Evolutionary conservation across 2,329 filamentous ascomycete species (phyloP).

Genomic region (Aspergillus sojae): DNA sequence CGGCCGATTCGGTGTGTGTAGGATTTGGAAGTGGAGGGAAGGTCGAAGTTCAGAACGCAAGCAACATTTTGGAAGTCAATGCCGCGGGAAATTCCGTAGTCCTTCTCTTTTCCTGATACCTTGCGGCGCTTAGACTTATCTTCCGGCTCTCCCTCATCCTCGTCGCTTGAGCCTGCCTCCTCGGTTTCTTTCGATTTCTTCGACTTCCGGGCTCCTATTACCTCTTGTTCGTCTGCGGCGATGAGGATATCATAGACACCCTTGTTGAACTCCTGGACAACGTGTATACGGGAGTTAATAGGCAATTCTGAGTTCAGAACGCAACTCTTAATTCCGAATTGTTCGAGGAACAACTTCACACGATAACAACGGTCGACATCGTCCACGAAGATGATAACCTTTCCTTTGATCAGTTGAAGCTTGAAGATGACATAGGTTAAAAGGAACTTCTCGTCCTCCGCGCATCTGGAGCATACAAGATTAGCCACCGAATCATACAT

Average conservation of each 20-base stretch:
- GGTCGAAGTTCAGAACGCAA: conserved; percentile 95
- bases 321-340: conserved; percentile 92
- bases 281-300: conserved; percentile 88
- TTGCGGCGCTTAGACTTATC: conserved; percentile 60
- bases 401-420: conserved; percentile 89
- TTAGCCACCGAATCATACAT: conserved; percentile 22
- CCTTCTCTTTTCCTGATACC: conserved; percentile 71
- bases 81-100: conserved; percentile 93
- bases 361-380: conserved; percentile 90
- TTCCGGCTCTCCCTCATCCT: conserved; percentile 37
- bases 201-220: conserved; percentile 61
- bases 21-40: conserved; percentile 82
- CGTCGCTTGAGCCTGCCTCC: conserved; percentile 42
- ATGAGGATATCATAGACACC: conserved; percentile 98
- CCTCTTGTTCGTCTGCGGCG: conserved; percentile 87
- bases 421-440: conserved; percentile 94
- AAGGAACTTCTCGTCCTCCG: conserved; percentile 97
- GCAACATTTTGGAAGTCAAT: conserved; percentile 97
- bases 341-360: conserved; percentile 91
- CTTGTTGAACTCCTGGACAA: conserved; percentile 96
- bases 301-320: conserved; percentile 93
- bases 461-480: conserved; percentile 58
- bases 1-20: conserved; percentile 97
- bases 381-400: conserved; percentile 80
- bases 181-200: conserved; percentile 33